A percentile compares a stretch with the other conserved stretches of the same genome.
Evolutionary conservation across 176 grass and related monocot genomes (phyloP).

Genomic region (Oropetium thomaeum): DNA sequence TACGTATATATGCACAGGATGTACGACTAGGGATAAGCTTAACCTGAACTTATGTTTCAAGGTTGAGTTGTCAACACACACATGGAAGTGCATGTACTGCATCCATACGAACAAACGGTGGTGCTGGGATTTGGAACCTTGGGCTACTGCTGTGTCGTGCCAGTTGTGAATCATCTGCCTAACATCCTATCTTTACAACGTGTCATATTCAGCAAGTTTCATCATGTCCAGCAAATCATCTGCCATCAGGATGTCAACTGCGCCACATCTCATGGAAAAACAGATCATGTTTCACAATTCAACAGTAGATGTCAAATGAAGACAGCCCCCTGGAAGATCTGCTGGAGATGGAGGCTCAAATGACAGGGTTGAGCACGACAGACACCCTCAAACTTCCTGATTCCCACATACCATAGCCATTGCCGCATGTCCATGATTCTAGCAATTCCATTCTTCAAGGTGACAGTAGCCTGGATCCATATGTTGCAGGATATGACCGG

Average conservation of each 20-base stretch:
- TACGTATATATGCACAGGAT: neutral
- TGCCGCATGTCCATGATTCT: neutral
- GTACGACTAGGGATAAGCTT: constrained; percentile 8
- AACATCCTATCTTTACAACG: neutral
- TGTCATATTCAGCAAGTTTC: constrained; percentile 3
- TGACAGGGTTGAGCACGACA: too few relatives aligned
- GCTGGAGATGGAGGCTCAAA: neutral
- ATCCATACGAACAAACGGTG: neutral
- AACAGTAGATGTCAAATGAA: neutral
- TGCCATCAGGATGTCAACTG: neutral
- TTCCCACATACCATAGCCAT: neutral
- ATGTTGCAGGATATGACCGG: neutral
- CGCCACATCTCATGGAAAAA: neutral
- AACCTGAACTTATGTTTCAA: constrained; percentile 8
- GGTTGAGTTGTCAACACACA: constrained; percentile 13
- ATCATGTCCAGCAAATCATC: neutral
- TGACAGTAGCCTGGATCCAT: neutral
- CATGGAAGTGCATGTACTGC: neutral
- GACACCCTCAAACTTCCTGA: neutral
- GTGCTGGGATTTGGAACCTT: neutral
- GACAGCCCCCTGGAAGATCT: too few relatives aligned
- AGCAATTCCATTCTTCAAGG: neutral
- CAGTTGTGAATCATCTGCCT: constrained; percentile 7
- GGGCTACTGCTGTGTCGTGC: neutral
- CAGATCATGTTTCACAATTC: neutral